Percentiles rank a stretch among this genome's conserved stretches.
These are phyloP conservation scores for Eleusine indica DNA, from an alignment of 176 grass and related monocot genomes.

Conservation along the genomic window DNA sequence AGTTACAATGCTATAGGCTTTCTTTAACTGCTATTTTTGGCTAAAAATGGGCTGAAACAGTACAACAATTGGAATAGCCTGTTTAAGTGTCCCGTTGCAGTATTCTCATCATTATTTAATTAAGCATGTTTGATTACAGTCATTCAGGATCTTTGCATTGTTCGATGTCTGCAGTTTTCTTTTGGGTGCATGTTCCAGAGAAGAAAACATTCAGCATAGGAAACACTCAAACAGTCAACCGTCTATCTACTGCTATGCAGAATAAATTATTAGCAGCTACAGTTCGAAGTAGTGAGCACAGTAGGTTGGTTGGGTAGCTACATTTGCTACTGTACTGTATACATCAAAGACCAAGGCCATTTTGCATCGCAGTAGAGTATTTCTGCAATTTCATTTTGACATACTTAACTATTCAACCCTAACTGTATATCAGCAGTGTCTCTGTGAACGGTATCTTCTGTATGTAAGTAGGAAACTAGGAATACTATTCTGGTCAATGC, in stretches of 20 bases:
- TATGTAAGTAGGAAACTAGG: not conserved
- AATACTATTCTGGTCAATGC: not conserved
- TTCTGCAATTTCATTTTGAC: not conserved
- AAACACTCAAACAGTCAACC: slow-evolving; percentile 5
- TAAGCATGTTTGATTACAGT: not conserved
- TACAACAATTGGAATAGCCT: not conserved
- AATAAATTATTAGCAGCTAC: not conserved
- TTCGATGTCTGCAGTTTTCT: not conserved
- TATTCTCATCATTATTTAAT: not conserved
- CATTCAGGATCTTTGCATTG: not conserved
- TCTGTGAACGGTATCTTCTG: not conserved
- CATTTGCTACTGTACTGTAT: not conserved
- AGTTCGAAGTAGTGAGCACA: not conserved
- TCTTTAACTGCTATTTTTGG: too few species aligned
- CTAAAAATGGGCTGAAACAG: not conserved
- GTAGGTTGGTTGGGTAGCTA: slow-evolving; percentile 4
- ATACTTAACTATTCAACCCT: not conserved
- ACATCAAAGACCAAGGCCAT: not conserved
- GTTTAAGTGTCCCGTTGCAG: not conserved
- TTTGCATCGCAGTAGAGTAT: not conserved
- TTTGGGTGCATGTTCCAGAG: not conserved
- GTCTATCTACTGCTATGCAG: not conserved
- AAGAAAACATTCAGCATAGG: not conserved
- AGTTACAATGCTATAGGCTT: too few species aligned
- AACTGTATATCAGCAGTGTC: not conserved